Evolutionary conservation across 2,329 filamentous ascomycete species (phyloP).

Genomic region (Clarireedia monteithiana): DNA sequence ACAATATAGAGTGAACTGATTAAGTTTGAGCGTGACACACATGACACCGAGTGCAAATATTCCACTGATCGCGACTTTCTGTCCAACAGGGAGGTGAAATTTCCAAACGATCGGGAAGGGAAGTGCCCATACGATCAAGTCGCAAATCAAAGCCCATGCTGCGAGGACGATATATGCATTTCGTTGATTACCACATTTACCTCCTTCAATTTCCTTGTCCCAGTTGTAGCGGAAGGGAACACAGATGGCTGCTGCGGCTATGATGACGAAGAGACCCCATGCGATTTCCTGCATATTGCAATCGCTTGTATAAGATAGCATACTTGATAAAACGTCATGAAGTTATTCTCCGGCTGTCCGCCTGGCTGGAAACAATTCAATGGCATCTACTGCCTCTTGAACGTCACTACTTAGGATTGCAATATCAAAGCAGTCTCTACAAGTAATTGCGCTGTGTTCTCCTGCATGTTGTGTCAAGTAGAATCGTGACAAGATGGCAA

Average conservation of each 20-base stretch:
- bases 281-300: no score
- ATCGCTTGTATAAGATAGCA: no score
- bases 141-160: not conserved
- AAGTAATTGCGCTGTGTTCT: no score
- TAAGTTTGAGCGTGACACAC: not conserved
- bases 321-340: no score
- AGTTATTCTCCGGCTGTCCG: no score
- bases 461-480: no score
- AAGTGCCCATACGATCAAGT: not conserved
- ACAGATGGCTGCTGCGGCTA: not conserved
- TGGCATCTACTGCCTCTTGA: no score
- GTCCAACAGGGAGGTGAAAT: not conserved
- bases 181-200: not conserved
- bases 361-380: no score
- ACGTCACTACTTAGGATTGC: no score
- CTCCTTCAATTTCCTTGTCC: not conserved
- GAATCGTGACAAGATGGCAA: no score
- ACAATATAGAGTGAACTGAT: not conserved
- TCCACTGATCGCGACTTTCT: not conserved
- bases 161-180: not conserved
- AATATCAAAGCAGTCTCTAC: no score
- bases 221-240: not conserved
- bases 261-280: not conserved
- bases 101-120: not conserved
- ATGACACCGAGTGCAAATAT: conserved; percentile 6